Evolutionary conservation across 352 stramenopile species (phyloP), one percentile per base, ranked within the genome.

Genomic region (Globisporangium spinosum): DNA sequence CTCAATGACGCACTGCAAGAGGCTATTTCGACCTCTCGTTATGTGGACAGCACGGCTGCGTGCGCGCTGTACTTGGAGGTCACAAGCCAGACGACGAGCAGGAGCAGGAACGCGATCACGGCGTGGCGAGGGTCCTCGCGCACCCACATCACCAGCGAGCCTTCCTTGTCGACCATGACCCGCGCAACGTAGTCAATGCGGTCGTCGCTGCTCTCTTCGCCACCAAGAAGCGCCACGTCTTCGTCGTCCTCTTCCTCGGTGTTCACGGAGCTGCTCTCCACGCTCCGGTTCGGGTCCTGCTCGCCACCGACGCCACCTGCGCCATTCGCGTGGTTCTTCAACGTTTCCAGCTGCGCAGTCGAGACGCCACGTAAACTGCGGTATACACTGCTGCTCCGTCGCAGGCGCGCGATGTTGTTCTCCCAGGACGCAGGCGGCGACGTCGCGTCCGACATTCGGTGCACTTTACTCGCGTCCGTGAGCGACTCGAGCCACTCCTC

Each of bases 401-500:
- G 73, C 43, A 83, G 29, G 3, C 76, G 70, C 12, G 77, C 72
- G 6, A 82, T 74, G 32, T 70, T 79, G 27, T 67, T 68, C 47
- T 87, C 78, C 77, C 78, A 87, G 6, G 69, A 45, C 64, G 17
- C 72, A 57, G 53, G 75, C 72, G n/a, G 62, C 34, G 58, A 45
- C 25, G 3, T 58, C 60, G 40, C 65, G 43, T 72, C 66, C 25
- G 69, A 72, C 15, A 20, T 27, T 34, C 70, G 74, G 9, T 69
- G 70, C 32, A 90, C 81, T 10, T 86, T 77, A 57, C 81, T 92
- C 3, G 85, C 85, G 62, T 93, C 83, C 1, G 77, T 87, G 10
- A 93, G 73, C 2, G 82, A 89, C 58, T 94, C 86, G 3, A 94
- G 70, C 86, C 86, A 94, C 63, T 94, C 86, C 38, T 84, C 83